Evolutionary conservation across 2,329 filamentous ascomycete species (phyloP), one percentile per base, ranked within the genome.

Genomic region (Trichoderma atroviride): DNA sequence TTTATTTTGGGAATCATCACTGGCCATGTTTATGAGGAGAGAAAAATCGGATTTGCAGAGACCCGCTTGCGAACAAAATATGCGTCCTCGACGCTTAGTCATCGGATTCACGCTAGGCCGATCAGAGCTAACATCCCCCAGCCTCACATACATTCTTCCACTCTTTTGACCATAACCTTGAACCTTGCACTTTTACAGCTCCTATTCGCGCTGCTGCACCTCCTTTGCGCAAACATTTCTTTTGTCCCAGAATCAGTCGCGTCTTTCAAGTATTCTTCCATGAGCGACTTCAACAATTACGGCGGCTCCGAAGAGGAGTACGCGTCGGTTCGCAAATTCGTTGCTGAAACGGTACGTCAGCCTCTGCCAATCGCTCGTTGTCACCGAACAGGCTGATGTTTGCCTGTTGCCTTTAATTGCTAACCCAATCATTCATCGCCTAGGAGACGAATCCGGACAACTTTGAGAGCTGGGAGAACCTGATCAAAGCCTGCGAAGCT

Each of bases 381-480:
- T 5, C 53, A n/a, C 31, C 66, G 35, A 69, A 31, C 35, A 58
- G 50, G 22, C 50, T 27, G 24, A 33, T 22, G 33, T 40, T 57
- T 35, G 43, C n/a, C 11, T 27, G 57, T 69, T 35, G 22, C 35
- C 33, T 33, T 27, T 55, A 61, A 56, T 65, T 10, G 47, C 76
- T 79, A 63, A 79, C 70, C 33, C 11, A 5, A 33, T 56, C 62
- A 60, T 63, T 64, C 19, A 3, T 24, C 33, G 43, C 14, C 70
- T 72, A 89, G 87, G 86, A 89, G 71, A 79, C 81, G 74, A 92
- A 97, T 74, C 87, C 93, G 14, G 96, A 99, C 80, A 94, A 93
- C 77, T 98, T 97, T 76, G 95, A 97, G 75, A 87, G 88, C 71
- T 99, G 96, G 96, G 95, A 98, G 81, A 95, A 93, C 80, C 88